Base-by-base conservation (phyloP, 306 rosid genomes). In the Herpetospermum pedunculosum region DNA sequence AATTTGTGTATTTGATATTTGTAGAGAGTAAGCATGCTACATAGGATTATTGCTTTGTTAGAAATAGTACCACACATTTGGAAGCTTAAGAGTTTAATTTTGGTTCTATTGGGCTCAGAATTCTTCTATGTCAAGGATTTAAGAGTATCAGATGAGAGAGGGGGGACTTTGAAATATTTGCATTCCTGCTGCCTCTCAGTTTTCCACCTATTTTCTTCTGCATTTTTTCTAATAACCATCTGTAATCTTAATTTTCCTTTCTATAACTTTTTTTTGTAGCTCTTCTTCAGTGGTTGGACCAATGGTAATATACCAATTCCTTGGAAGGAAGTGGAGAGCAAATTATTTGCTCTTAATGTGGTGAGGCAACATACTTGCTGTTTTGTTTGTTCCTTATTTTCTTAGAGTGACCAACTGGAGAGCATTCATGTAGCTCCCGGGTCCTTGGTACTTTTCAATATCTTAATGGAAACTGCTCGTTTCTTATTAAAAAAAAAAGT, bases 291-390 rank as follows among this genome's bases (percentile, higher is more conserved):
- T 78, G 92, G 93, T 75, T 88, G 93, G 90, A 82, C 86, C 77
- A 82, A 89, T 76, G 83, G 82, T 44, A 90, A 82, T 86, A 83
- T 81, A 30, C 87, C 89, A 74, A 87, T 93, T 75, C 90, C 89
- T 59, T 93, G 98, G 98, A 87, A 82, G 81, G 98, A 86, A 78
- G 92, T 93, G 82, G 98, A 93, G 85, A 88, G 96, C 89, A 93
- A 93, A 80, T 87, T 93, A 69, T 93, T 90, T 89, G 88, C 89
- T 75, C 97, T 93, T 65, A 90, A 89, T 83, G 93, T 87, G 83
- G 98, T 88, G 80, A 87, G 98, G 26, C 18, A 77, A 79, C 74
- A 79, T 72, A 38, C 77, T 81, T 70, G 4, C 54, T 15, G 23
- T 41, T 68, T 68, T 44, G 6, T 68, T 41, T 13, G 21, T 26